A percentile compares a stretch with the other conserved stretches of the same genome.
These are phyloP conservation scores for Penicillium freii DNA, from an alignment of 2,329 filamentous ascomycete genomes.

Conservation along the genomic window DNA sequence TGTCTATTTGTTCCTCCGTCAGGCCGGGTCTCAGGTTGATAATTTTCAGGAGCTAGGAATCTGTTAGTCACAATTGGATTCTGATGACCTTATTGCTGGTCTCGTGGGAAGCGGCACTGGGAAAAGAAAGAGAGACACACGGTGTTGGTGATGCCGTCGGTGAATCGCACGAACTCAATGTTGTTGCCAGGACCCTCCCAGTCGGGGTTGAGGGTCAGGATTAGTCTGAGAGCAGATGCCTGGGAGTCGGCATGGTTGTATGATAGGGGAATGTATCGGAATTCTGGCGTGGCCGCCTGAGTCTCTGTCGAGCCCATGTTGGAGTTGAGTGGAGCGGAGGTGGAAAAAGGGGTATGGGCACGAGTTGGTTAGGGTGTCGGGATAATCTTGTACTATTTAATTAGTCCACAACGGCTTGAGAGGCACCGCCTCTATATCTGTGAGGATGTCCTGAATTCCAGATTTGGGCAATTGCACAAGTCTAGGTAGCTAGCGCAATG, in stretches of 20 bases:
- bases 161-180: slow-evolving; percentile 86
- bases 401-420: background rate
- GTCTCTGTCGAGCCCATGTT: slow-evolving; percentile 29
- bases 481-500: background rate
- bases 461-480: background rate
- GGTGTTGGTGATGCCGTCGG: slow-evolving; percentile 97
- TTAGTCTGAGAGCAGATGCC: slow-evolving; percentile 73
- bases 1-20: slow-evolving; percentile 74
- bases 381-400: slow-evolving; percentile 2
- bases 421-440: background rate
- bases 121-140: slow-evolving; percentile 44
- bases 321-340: slow-evolving; percentile 1
- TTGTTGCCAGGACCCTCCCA: slow-evolving; percentile 73
- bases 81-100: background rate
- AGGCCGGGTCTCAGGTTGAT: slow-evolving; percentile 58
- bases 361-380: slow-evolving; percentile 4
- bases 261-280: slow-evolving; percentile 65
- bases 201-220: slow-evolving; percentile 75
- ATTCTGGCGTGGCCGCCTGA: slow-evolving; percentile 19
- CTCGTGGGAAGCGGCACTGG: background rate
- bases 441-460: background rate
- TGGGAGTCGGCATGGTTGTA: slow-evolving; percentile 78
- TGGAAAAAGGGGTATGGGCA: slow-evolving; percentile 3
- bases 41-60: slow-evolving; percentile 51
- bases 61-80: background rate